Conservation (phyloP, 768 basidiomycete genomes). For the Solioccasus polychromus region DNA sequence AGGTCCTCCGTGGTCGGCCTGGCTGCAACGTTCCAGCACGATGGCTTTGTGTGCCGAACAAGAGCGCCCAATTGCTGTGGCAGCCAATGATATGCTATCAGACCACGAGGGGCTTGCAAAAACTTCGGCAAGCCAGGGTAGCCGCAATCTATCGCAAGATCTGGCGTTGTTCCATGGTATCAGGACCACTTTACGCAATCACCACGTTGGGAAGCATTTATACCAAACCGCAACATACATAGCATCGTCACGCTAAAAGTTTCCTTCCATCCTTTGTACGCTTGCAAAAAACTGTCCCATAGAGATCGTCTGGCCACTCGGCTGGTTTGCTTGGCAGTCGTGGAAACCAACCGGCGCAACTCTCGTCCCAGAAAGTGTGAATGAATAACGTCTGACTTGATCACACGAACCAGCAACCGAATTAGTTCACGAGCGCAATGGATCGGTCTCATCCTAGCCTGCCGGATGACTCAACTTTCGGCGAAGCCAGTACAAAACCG, state of each 20-base stretch:
- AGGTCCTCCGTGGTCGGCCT: too few relatives aligned
- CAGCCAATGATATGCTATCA: slow-evolving; percentile 6
- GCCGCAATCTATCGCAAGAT: neutral
- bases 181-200: slow-evolving; percentile 1
- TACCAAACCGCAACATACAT: neutral
- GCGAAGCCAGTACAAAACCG: slow-evolving; percentile 8
- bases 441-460: slow-evolving; percentile 6
- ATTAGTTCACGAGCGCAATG: neutral
- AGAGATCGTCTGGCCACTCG: neutral
- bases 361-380: slow-evolving; percentile 3
- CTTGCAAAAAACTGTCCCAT: too few relatives aligned
- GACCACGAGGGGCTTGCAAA: neutral
- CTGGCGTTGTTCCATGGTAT: neutral
- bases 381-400: too few relatives aligned
- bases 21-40: too few relatives aligned
- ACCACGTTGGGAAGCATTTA: neutral
- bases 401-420: neutral
- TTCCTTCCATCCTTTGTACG: too few relatives aligned
- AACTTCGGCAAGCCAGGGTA: neutral
- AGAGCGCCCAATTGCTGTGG: too few relatives aligned
- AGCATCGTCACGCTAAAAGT: slow-evolving; percentile 3
- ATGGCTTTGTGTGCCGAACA: too few relatives aligned
- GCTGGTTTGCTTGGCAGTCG: slow-evolving; percentile 1
- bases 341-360: slow-evolving; percentile 16
- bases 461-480: slow-evolving; percentile 1